Evolutionary conservation across 2,329 filamentous ascomycete genomes (phyloP).

Genomic region (Fusarium sp.): DNA sequence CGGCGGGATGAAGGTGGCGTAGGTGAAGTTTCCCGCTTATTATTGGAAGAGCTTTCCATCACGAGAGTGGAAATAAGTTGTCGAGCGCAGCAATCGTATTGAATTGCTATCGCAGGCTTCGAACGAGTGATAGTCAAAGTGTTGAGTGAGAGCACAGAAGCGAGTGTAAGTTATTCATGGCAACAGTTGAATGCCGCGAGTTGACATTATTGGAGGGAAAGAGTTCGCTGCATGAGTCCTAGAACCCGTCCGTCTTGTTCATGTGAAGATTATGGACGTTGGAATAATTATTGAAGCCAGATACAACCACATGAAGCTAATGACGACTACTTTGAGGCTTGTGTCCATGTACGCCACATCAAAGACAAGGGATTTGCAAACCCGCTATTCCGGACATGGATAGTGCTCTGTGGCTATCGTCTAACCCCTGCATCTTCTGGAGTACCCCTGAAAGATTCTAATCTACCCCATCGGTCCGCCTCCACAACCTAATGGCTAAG

Average conservation of each 20-base stretch:
- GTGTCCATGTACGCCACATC: conserved; percentile 12
- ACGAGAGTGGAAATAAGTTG: not conserved
- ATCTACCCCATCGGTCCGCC: conserved; percentile 16
- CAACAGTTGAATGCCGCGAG: conserved; percentile 4
- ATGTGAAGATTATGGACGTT: not conserved
- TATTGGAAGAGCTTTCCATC: conserved; percentile 29
- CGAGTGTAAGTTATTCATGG: not conserved
- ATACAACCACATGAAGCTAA: conserved; percentile 18
- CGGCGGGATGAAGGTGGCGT: conserved; percentile 35
- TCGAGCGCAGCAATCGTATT: not conserved
- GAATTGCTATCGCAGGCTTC: conserved; percentile 2
- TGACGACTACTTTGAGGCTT: conserved; percentile 30
- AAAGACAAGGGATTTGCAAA: not conserved
- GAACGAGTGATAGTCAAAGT: not conserved
- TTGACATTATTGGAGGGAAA: not conserved
- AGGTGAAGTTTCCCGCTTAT: conserved; percentile 27
- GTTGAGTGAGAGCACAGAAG: not conserved
- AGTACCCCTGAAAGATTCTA: conserved; percentile 34
- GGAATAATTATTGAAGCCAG: conserved; percentile 20
- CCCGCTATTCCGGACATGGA: conserved; percentile 17
- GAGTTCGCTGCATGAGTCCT: conserved; percentile 10
- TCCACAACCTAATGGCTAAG: conserved; percentile 17
- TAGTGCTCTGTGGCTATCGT: conserved; percentile 22
- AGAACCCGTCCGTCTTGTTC: not conserved
- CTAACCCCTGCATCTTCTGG: conserved; percentile 30